A percentile compares a stretch with the other conserved stretches of the same genome.
phyloP scores from a whole-genome alignment of 1,284 basidiomycete species.

The Marasmius fiardii region DNA sequence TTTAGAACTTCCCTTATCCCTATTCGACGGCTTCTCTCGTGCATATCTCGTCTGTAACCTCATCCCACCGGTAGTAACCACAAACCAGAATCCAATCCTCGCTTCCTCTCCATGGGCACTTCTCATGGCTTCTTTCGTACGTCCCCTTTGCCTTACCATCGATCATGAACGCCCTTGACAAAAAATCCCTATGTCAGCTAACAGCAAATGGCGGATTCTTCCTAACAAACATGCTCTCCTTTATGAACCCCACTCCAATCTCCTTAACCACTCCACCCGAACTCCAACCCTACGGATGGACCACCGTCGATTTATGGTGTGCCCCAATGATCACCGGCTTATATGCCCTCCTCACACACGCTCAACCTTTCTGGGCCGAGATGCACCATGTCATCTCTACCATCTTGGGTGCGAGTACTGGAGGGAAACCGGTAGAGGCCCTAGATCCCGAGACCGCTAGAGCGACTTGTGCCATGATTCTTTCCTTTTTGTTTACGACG shows the following conservation, averaged over 20 bases:
- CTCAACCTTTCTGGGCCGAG: slow-evolving; percentile 74
- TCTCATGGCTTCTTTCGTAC: slow-evolving; percentile 61
- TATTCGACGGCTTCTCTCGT: slow-evolving; percentile 68
- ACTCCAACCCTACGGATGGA: slow-evolving; percentile 71
- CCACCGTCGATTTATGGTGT: slow-evolving; percentile 70
- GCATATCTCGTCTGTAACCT: slow-evolving; percentile 69
- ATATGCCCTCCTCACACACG: slow-evolving; percentile 72
- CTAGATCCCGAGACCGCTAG: slow-evolving; percentile 59
- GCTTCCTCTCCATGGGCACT: slow-evolving; percentile 69
- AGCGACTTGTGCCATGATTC: slow-evolving; percentile 60
- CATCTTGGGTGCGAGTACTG: slow-evolving; percentile 32
- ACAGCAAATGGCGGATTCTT: slow-evolving; percentile 75
- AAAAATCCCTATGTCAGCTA: slow-evolving; percentile 34
- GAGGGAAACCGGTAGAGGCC: slow-evolving; percentile 36
- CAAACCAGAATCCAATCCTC: slow-evolving; percentile 44
- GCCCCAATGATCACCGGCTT: slow-evolving; percentile 66
- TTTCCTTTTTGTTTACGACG: slow-evolving; percentile 53
- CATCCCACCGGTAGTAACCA: slow-evolving; percentile 60
- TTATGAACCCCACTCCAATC: slow-evolving; percentile 63
- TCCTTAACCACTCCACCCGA: slow-evolving; percentile 65
- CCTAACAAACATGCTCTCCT: slow-evolving; percentile 62
- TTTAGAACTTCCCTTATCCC: slow-evolving; percentile 59
- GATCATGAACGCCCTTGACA: not conserved
- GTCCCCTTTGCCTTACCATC: slow-evolving; percentile 21
- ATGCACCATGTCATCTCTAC: slow-evolving; percentile 45